Evolutionary conservation across 2,329 filamentous ascomycete species (phyloP), one percentile per base, ranked within the genome.

Genomic region (Pseudopithomyces chartarum): DNA sequence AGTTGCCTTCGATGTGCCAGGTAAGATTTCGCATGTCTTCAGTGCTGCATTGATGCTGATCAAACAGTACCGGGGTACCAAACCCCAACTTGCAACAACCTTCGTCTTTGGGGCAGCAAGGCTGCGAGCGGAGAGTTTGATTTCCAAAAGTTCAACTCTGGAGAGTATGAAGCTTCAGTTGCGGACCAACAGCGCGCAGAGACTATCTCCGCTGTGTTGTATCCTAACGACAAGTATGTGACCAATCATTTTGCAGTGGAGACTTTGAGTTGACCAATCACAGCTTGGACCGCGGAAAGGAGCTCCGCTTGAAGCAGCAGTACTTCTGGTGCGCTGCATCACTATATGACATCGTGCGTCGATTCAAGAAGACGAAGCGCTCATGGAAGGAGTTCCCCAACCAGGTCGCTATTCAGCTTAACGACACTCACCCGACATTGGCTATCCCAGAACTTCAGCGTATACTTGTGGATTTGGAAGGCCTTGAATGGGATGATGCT

Each of bases 291-390:
- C 87, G 92, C 63, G 95, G 95, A 61, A 99, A 99, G 79, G 95
- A 99, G 81, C 87, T 99, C 61, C 91, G 95, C 52, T 80, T 99
- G 77, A 99, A 99, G 85, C 95, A 99, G 78, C 95, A 99, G 77
- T 99, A 99, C 84, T 99, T 99, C 81, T 99, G 95, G 95, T 96
- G 97, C 71, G 93, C 95, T 51, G 95, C 95, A 15, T 99, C 95
- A 15, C 84, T 99, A 3, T 92, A 92, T 73, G 95, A 99, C 70
- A 99, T 99, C 73, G 90, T 99, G 58, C 90, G 95, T 56, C 89
- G 95, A 57, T 99, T 98, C 87, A 99, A 98, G 84, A 99, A 98
- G 85, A 88, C 92, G 17, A 92, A 91, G 81, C 88, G 94, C 61
- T 81, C 89, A 7, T 99, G 95, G 95, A 88, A 80, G 64, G 90